A percentile compares a stretch with the other conserved stretches of the same genome.
Conservation (phyloP, 768 basidiomycete genomes). For the Podaxis sp. region DNA sequence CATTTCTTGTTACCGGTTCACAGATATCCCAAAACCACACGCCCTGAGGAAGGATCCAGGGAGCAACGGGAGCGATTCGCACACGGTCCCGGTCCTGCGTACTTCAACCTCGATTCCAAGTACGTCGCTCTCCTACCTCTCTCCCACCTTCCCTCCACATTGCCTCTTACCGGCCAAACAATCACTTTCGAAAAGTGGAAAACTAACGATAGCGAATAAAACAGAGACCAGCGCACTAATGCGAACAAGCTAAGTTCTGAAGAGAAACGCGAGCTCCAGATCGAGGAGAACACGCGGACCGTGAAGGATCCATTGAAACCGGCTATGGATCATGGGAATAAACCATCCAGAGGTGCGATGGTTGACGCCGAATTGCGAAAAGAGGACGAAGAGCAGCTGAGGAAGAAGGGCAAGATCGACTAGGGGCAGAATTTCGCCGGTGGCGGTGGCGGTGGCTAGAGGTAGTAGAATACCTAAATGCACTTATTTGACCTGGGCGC, state of each 20-base stretch:
- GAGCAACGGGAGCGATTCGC: constrained; percentile 23
- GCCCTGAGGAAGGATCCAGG: constrained; percentile 11
- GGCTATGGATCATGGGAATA: constrained; percentile 48
- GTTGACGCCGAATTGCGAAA: constrained; percentile 52
- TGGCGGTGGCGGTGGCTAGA: background rate
- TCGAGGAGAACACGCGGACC: constrained; percentile 31
- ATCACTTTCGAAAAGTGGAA: no score
- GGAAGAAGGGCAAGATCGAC: constrained; percentile 29
- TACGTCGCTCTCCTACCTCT: constrained; percentile 14
- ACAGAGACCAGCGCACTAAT: constrained; percentile 41
- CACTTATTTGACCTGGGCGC: background rate
- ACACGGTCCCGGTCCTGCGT: constrained; percentile 27
- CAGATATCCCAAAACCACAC: constrained; percentile 10
- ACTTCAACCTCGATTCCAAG: constrained; percentile 39
- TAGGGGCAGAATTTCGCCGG: background rate
- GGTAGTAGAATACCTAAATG: background rate
- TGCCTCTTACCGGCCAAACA: background rate
- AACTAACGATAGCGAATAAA: background rate
- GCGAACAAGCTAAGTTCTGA: constrained; percentile 32
- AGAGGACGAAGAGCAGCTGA: constrained; percentile 46
- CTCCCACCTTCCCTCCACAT: background rate
- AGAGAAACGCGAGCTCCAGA: constrained; percentile 21
- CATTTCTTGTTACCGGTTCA: background rate
- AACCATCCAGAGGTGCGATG: constrained; percentile 53
- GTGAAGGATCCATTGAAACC: constrained; percentile 43